phyloP scores from a whole-genome alignment of 768 basidiomycete genomes.

The Calvatia gigantea region DNA sequence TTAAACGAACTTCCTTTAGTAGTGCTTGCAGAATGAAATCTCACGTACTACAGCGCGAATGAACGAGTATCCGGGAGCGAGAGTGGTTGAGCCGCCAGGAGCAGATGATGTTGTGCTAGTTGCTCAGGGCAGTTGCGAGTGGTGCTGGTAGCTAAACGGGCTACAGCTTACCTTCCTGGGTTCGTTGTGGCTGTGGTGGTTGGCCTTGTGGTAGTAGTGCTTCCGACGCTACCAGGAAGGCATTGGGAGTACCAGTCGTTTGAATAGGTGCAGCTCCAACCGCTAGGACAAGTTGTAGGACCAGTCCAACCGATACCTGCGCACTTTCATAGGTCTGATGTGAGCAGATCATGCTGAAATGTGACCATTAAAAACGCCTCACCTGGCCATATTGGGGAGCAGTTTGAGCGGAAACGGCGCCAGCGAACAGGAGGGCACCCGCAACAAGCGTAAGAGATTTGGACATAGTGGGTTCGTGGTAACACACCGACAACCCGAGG shows the following conservation, averaged over 20 bases:
- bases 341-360: not conserved
- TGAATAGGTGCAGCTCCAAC: slow-evolving; percentile 40
- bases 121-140: slow-evolving; percentile 31
- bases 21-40: not conserved
- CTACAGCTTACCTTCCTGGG: slow-evolving; percentile 5
- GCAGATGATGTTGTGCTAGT: slow-evolving; percentile 29
- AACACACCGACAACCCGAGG: not conserved
- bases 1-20: not conserved
- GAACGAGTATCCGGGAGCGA: slow-evolving; percentile 48
- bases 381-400: slow-evolving; percentile 36
- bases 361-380: not conserved
- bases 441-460: slow-evolving; percentile 8
- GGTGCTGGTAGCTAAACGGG: slow-evolving; percentile 4
- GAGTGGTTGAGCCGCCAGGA: slow-evolving; percentile 37
- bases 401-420: slow-evolving; percentile 19
- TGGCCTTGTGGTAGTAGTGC: slow-evolving; percentile 17
- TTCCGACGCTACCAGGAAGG: slow-evolving; percentile 37
- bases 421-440: slow-evolving; percentile 11
- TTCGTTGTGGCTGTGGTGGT: slow-evolving; percentile 19
- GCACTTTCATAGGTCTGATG: no score
- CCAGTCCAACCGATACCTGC: slow-evolving; percentile 52
- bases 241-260: slow-evolving; percentile 55
- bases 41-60: slow-evolving; percentile 32
- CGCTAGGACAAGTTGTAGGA: slow-evolving; percentile 43
- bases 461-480: not conserved